Evolutionary conservation across 257 asterid genomes (phyloP), one percentile per base, ranked within the genome.

Genomic region (Orobanche coerulescens): DNA sequence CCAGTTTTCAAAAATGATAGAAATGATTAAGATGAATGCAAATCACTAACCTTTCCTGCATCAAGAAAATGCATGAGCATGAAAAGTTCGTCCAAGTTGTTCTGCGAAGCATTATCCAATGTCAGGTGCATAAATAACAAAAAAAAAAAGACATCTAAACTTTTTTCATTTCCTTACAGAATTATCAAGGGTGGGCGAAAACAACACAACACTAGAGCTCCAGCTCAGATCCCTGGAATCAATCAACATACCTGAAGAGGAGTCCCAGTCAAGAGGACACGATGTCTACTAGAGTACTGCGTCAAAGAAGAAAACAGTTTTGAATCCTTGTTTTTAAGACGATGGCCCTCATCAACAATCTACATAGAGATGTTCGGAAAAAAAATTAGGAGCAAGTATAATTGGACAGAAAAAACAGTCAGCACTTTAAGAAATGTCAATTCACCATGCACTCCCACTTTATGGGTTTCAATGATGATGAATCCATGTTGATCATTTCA

Each of bases 1-100:
- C 44, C 48, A 33, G 11, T 48, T 23, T 62, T 64, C 70, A 58
- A 58, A 39, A 62, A 43, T 58, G 61, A 51, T 19, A 34, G 26
- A 64, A 33, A 23, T 34, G 22, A 37, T 14, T 28, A 43, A 50
- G 71, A 25, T 43, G 53, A 58, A 12, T 33, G 66, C 28, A 62
- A 58, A 44, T 62, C 52, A 79, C 85, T 77, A 68, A 90, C 97
- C 95, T 93, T 93, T 58, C 97, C 97, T 65, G 97, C 95, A 75
- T 93, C 99, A 66, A 93, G 97, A 83, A 93, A 93, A 81, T 93
- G 99, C 99, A 93, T 93, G 61, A 93, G 99, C 99, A 93, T 89
- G 80, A 93, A 93, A 62, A 93, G 95, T 62, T 93, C 99, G 62
- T 93, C 98, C 82, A 93, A 75, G 79, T 93, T 86, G 81, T 93